Percentiles rank a stretch among this genome's conserved stretches.
Conservation (phyloP, 2,329 filamentous ascomycete genomes). For the Immersiporthe knoxdaviesiana region DNA sequence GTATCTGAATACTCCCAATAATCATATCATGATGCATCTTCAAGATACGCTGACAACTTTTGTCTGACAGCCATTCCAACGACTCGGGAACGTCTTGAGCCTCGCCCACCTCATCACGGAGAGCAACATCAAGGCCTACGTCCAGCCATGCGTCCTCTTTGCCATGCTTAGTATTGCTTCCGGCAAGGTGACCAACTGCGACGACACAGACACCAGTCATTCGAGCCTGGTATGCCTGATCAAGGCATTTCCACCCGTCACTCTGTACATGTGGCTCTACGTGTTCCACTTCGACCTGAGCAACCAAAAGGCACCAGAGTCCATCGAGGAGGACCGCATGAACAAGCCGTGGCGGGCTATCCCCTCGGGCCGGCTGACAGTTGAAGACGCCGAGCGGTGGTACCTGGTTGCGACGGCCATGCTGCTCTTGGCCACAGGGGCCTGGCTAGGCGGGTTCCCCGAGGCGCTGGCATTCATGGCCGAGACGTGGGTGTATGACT, state of each 20-base stretch:
- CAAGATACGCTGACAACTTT: not conserved
- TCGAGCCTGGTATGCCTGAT: slow-evolving; percentile 9
- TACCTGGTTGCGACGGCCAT: slow-evolving; percentile 23
- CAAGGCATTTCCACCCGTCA: slow-evolving; percentile 6
- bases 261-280: slow-evolving; percentile 16
- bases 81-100: slow-evolving; percentile 12
- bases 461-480: slow-evolving; percentile 31
- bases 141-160: slow-evolving; percentile 26
- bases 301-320: slow-evolving; percentile 35
- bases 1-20: not conserved
- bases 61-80: not conserved
- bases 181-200: slow-evolving; percentile 16
- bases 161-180: slow-evolving; percentile 27
- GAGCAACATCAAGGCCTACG: slow-evolving; percentile 28
- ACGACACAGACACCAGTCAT: slow-evolving; percentile 7
- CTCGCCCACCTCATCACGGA: slow-evolving; percentile 29
- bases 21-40: not conserved
- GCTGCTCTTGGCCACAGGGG: slow-evolving; percentile 12
- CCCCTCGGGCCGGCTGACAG: slow-evolving; percentile 33
- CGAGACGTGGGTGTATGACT: slow-evolving; percentile 38
- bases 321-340: slow-evolving; percentile 36
- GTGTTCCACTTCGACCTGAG: slow-evolving; percentile 5
- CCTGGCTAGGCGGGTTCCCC: slow-evolving; percentile 30
- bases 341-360: slow-evolving; percentile 42
- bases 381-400: slow-evolving; percentile 26